Evolutionary conservation across 805 yeast genomes (phyloP).

Genomic region (Teunomyces pallodes): DNA sequence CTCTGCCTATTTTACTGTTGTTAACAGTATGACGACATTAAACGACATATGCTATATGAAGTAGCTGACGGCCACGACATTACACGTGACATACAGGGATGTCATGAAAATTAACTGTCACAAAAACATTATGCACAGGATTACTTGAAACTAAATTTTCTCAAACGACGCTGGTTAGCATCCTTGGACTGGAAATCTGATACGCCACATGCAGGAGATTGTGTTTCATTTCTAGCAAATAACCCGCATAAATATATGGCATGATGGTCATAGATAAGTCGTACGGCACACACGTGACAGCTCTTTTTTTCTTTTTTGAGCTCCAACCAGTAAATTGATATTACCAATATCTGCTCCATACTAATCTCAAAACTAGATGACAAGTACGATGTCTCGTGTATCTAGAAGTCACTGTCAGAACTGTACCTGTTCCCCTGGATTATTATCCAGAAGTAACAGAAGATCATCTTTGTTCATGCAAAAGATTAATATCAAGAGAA

Average conservation of each 20-base stretch:
- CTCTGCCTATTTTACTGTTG: background rate
- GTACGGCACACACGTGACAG: constrained; percentile 3
- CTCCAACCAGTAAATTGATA: background rate
- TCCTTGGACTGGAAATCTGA: too few species aligned
- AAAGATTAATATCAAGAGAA: constrained; percentile 25
- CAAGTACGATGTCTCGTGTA: constrained; percentile 24
- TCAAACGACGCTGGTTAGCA: too few species aligned
- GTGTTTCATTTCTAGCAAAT: background rate
- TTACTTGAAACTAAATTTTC: too few species aligned
- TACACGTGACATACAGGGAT: too few species aligned
- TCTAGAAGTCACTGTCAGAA: constrained; percentile 55
- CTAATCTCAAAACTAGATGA: background rate
- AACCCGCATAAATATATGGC: background rate
- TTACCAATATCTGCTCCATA: background rate
- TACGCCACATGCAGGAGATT: background rate
- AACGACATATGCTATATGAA: too few species aligned
- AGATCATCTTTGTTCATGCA: constrained; percentile 53
- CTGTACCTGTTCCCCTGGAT: constrained; percentile 84
- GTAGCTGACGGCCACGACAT: too few species aligned
- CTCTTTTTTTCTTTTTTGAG: background rate
- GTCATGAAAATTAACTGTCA: too few species aligned
- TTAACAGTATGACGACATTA: too few species aligned
- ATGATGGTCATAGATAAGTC: constrained; percentile 1
- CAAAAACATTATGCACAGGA: too few species aligned
- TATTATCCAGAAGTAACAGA: constrained; percentile 63